phyloP scores from a whole-genome alignment of 2,329 filamentous ascomycete species.

The Penicillium thymicola region DNA sequence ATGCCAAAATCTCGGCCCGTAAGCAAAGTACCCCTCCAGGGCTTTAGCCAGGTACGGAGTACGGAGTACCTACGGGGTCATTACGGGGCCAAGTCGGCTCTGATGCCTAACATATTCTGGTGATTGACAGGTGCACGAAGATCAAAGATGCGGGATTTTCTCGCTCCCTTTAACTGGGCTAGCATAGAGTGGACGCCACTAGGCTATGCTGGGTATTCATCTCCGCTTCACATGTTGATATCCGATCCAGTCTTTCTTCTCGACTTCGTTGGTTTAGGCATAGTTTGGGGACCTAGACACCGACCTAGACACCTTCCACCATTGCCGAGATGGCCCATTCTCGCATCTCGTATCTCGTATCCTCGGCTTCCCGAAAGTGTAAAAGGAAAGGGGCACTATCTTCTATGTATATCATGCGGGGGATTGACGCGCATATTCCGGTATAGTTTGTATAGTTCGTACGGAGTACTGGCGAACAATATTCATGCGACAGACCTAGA shows the following conservation, averaged over 20 bases:
- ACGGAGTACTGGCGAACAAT: neutral
- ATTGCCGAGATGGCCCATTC: neutral
- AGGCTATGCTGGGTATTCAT: neutral
- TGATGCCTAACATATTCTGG: neutral
- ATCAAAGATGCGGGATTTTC: conserved; percentile 3
- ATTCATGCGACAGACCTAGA: neutral
- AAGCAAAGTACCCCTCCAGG: neutral
- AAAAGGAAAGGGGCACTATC: neutral
- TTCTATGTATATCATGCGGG: neutral
- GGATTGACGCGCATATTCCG: neutral
- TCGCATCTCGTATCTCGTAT: neutral
- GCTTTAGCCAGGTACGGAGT: neutral
- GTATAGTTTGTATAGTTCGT: neutral
- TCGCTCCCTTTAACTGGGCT: neutral
- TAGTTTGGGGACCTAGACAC: neutral
- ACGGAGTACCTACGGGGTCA: neutral
- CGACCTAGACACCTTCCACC: neutral
- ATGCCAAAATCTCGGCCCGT: neutral
- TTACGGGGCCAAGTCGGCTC: neutral
- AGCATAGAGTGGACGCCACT: neutral
- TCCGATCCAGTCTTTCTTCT: neutral
- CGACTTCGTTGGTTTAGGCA: neutral
- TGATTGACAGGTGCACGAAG: neutral
- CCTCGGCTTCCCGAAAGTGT: conserved; percentile 2
- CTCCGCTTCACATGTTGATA: neutral